Evolutionary conservation across 2,329 filamentous ascomycete species (phyloP).

Genomic region (Shiraia bambusicola): DNA sequence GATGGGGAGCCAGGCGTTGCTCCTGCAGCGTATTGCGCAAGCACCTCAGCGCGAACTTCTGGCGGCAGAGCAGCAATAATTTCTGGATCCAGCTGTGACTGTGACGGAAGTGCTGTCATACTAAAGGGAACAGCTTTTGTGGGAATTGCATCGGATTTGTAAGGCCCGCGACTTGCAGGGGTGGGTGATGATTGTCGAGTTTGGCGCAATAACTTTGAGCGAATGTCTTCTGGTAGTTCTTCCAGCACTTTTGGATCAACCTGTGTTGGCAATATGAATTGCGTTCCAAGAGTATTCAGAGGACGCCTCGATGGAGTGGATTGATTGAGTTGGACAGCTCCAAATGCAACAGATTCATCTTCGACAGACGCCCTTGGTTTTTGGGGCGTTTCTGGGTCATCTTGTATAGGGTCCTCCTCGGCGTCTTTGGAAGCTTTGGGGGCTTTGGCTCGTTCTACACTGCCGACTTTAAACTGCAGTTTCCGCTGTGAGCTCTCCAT

Average conservation of each 20-base stretch:
- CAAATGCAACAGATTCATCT: conserved; percentile 41
- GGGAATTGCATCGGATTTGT: conserved; percentile 7
- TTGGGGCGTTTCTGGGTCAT: conserved; percentile 47
- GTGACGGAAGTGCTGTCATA: conserved; percentile 54
- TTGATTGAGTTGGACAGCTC: conserved; percentile 39
- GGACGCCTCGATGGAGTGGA: conserved; percentile 62
- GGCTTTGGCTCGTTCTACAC: conserved; percentile 35
- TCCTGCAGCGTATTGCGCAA: conserved; percentile 64
- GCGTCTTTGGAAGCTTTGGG: conserved; percentile 17
- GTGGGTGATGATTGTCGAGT: conserved; percentile 32
- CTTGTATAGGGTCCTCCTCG: conserved; percentile 49
- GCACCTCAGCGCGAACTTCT: conserved; percentile 80
- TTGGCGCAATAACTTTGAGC: conserved; percentile 64
- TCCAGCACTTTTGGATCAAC: conserved; percentile 79
- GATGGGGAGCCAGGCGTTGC: conserved; percentile 32
- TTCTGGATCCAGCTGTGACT: conserved; percentile 81
- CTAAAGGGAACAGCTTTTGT: conserved; percentile 25
- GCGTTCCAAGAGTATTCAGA: conserved; percentile 80
- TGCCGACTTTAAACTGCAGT: conserved; percentile 68
- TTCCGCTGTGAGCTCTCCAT: conserved; percentile 76
- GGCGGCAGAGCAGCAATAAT: conserved; percentile 81
- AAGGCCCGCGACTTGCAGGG: conserved; percentile 13
- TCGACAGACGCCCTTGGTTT: conserved; percentile 28
- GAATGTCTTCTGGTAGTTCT: conserved; percentile 81
- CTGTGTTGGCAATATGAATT: conserved; percentile 86